Percentiles rank a stretch among this genome's conserved stretches.
Conservation (phyloP, 1,284 basidiomycete genomes). For the Boletus chippewaensis region DNA sequence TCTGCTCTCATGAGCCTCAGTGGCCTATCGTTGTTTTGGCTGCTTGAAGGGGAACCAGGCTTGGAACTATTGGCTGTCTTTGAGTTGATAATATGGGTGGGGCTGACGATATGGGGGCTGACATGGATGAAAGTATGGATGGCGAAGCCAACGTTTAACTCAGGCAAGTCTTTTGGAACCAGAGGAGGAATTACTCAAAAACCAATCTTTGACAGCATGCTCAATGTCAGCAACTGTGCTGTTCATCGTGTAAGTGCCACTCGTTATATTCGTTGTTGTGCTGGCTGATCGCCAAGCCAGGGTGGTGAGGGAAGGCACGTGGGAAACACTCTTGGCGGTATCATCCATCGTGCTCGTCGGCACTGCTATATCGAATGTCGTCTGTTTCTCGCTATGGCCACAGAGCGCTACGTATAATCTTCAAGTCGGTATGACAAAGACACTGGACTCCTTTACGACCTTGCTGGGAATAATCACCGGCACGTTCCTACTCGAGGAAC, state of each 20-base stretch:
- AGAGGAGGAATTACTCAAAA: not conserved
- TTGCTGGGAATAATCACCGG: slow-evolving; percentile 74
- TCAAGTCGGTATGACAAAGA: slow-evolving; percentile 78
- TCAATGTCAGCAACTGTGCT: slow-evolving; percentile 88
- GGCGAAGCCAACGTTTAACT: slow-evolving; percentile 84
- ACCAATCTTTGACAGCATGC: slow-evolving; percentile 49
- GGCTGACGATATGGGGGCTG: slow-evolving; percentile 71
- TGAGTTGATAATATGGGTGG: slow-evolving; percentile 75
- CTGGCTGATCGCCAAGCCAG: slow-evolving; percentile 33
- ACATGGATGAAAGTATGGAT: slow-evolving; percentile 91
- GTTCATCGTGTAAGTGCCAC: slow-evolving; percentile 64
- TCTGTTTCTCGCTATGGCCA: slow-evolving; percentile 81
- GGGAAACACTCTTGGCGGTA: slow-evolving; percentile 67
- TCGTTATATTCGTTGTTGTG: not conserved
- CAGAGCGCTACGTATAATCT: slow-evolving; percentile 79
- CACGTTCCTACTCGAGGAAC: slow-evolving; percentile 81
- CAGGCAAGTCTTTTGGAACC: slow-evolving; percentile 46
- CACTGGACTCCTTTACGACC: slow-evolving; percentile 82
- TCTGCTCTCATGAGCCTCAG: slow-evolving; percentile 69
- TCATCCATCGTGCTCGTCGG: slow-evolving; percentile 76
- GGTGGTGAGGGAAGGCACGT: slow-evolving; percentile 86
- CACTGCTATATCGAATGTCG: slow-evolving; percentile 69
- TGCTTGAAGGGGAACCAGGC: slow-evolving; percentile 62
- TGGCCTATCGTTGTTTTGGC: slow-evolving; percentile 73
- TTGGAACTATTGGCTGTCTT: slow-evolving; percentile 65